Conservation (phyloP, 352 stramenopile genomes). For the Globisporangium okanoganense region DNA sequence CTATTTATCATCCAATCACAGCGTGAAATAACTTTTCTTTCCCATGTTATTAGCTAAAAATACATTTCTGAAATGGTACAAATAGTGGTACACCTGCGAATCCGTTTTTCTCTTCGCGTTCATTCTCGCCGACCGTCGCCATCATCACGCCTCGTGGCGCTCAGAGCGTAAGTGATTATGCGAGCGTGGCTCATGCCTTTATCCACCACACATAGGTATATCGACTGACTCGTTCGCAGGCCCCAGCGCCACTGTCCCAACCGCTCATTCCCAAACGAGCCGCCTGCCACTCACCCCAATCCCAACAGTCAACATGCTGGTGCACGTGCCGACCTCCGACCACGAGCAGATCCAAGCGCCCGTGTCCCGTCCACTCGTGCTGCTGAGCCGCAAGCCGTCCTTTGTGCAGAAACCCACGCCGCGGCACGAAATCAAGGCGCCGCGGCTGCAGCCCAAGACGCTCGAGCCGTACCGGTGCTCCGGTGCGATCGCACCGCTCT, state of each 20-base stretch:
- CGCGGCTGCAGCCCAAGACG: conserved; percentile 5
- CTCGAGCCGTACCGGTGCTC: conserved; percentile 5
- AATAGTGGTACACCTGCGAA: neutral
- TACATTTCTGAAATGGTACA: neutral
- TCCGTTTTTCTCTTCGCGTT: neutral
- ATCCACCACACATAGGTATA: neutral
- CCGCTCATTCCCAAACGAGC: conserved; percentile 1
- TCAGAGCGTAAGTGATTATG: neutral
- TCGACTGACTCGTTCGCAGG: neutral
- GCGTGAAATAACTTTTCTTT: neutral
- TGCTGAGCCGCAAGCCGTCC: conserved; percentile 9
- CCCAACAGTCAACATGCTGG: neutral
- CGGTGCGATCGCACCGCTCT: neutral
- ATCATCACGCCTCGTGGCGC: neutral
- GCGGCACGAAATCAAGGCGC: neutral
- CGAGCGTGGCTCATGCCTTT: neutral
- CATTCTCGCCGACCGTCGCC: neutral
- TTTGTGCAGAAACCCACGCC: conserved; percentile 5
- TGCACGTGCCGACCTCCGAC: neutral
- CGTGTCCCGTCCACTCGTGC: conserved; percentile 1
- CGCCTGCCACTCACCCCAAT: neutral
- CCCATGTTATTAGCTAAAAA: neutral
- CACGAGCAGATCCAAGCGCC: neutral
- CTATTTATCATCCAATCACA: neutral
- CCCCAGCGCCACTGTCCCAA: neutral